These are phyloP conservation scores for Funneliformis geosporum DNA, from an alignment of 192 early-diverging fungal genomes.

Conservation along the genomic window DNA sequence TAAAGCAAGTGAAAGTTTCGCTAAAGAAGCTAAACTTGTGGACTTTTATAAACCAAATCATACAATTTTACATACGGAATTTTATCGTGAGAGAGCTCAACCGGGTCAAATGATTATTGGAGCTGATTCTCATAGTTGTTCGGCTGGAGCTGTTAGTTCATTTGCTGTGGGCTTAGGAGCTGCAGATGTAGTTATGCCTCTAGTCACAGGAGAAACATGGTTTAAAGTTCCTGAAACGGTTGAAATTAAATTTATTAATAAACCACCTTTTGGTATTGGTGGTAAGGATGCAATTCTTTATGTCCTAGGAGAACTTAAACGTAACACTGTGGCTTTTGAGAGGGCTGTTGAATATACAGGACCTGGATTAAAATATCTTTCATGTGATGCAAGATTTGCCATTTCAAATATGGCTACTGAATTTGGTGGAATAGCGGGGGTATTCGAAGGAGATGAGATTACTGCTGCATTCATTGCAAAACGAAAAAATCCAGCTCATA, in stretches of 20 bases:
- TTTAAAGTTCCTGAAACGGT: slow-evolving; percentile 81
- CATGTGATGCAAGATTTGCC: slow-evolving; percentile 81
- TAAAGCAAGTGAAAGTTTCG: slow-evolving; percentile 63
- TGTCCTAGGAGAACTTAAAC: slow-evolving; percentile 78
- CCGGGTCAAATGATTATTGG: slow-evolving; percentile 80
- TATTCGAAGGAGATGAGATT: slow-evolving; percentile 74
- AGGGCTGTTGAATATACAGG: slow-evolving; percentile 80
- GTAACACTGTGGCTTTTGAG: slow-evolving; percentile 81
- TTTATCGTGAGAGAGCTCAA: slow-evolving; percentile 80
- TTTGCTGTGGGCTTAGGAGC: slow-evolving; percentile 81
- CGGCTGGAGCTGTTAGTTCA: slow-evolving; percentile 75
- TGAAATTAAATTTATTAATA: slow-evolving; percentile 72
- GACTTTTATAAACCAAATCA: slow-evolving; percentile 78
- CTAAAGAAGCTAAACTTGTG: slow-evolving; percentile 69
- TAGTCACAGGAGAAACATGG: slow-evolving; percentile 82
- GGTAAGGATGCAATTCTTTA: slow-evolving; percentile 83
- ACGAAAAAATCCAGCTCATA: slow-evolving; percentile 71
- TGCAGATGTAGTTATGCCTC: slow-evolving; percentile 81
- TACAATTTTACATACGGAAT: slow-evolving; percentile 83
- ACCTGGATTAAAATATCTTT: slow-evolving; percentile 74
- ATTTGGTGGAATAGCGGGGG: slow-evolving; percentile 84
- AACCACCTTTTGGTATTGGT: slow-evolving; percentile 76
- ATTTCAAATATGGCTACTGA: slow-evolving; percentile 85
- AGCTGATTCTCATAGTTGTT: slow-evolving; percentile 82
- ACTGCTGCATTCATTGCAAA: slow-evolving; percentile 73